Conservation (phyloP, 169 alveolate species). For the Eimeria sp. region DNA sequence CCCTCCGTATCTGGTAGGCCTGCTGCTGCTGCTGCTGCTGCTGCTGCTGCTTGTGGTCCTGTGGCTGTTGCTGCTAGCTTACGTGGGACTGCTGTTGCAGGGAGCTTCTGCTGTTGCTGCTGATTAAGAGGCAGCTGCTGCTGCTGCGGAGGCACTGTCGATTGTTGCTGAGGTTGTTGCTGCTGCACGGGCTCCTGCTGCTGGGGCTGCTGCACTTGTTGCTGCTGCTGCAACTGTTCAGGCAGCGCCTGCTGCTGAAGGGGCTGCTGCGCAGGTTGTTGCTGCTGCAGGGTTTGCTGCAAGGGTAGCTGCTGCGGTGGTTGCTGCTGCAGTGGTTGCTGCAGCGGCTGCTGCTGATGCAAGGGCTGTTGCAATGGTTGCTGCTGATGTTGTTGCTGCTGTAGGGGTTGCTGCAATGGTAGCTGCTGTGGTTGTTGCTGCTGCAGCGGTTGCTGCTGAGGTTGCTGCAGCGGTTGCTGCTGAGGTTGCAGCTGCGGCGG, state of each 20-base stretch:
- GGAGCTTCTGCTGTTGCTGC: too few relatives aligned
- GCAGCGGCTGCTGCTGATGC: background rate
- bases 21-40: too few relatives aligned
- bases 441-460: slow-evolving; percentile 12
- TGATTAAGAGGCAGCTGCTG: background rate
- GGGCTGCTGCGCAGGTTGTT: background rate
- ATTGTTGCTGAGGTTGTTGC: too few relatives aligned
- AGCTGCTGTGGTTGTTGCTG: background rate
- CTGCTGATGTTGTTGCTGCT: background rate
- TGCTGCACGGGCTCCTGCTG: background rate
- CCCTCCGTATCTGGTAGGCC: too few relatives aligned
- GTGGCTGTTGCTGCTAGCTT: background rate
- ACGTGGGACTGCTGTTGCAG: background rate
- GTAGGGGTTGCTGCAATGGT: background rate
- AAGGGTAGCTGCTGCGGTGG: background rate
- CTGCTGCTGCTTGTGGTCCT: too few relatives aligned
- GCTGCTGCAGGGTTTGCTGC: background rate
- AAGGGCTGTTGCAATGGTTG: background rate
- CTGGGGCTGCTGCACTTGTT: background rate
- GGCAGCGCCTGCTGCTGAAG: background rate
- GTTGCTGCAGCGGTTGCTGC: slow-evolving; percentile 4
- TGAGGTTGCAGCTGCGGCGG: background rate
- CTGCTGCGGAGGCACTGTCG: background rate
- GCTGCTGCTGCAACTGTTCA: background rate
- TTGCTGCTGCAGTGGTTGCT: background rate